Evolutionary conservation across 805 yeast genomes (phyloP).

Genomic region (Ogataea salicorniae): DNA sequence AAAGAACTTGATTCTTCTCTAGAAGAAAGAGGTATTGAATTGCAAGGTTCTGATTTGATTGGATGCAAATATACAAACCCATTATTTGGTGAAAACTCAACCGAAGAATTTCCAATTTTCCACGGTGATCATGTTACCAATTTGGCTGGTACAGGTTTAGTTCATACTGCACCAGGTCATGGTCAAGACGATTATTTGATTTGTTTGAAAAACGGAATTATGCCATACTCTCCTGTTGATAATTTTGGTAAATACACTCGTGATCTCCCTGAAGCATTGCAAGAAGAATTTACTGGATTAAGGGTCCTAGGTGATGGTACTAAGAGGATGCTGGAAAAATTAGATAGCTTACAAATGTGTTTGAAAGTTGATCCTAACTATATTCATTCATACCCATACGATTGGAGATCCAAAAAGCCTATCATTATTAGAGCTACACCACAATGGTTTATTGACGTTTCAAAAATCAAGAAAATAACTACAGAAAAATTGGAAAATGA

Average conservation of each 20-base stretch:
- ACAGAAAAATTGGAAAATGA: constrained; percentile 44
- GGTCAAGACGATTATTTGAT: constrained; percentile 88
- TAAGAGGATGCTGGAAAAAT: constrained; percentile 35
- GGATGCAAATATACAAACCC: constrained; percentile 52
- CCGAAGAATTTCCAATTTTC: constrained; percentile 49
- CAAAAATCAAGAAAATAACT: constrained; percentile 61
- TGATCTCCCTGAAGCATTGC: constrained; percentile 40
- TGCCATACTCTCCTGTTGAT: constrained; percentile 74
- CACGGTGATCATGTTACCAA: constrained; percentile 80
- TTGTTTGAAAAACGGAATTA: constrained; percentile 53
- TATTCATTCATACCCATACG: constrained; percentile 88
- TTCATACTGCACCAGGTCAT: constrained; percentile 97
- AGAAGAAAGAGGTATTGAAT: constrained; percentile 18
- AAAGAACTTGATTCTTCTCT: constrained; percentile 23
- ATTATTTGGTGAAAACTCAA: constrained; percentile 28
- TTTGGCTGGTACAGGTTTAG: constrained; percentile 88
- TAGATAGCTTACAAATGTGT: constrained; percentile 42
- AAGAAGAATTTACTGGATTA: constrained; percentile 43
- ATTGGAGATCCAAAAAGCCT: constrained; percentile 95
- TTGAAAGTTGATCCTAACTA: constrained; percentile 45
- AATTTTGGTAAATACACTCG: constrained; percentile 60
- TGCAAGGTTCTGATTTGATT: constrained; percentile 40
- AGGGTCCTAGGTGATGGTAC: constrained; percentile 63
- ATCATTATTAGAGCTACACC: constrained; percentile 94
- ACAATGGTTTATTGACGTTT: constrained; percentile 93